Percentiles rank a stretch among this genome's conserved stretches.
These are phyloP conservation scores for Pichia kluyveri DNA, from an alignment of 805 yeast genomes.

Conservation along the genomic window DNA sequence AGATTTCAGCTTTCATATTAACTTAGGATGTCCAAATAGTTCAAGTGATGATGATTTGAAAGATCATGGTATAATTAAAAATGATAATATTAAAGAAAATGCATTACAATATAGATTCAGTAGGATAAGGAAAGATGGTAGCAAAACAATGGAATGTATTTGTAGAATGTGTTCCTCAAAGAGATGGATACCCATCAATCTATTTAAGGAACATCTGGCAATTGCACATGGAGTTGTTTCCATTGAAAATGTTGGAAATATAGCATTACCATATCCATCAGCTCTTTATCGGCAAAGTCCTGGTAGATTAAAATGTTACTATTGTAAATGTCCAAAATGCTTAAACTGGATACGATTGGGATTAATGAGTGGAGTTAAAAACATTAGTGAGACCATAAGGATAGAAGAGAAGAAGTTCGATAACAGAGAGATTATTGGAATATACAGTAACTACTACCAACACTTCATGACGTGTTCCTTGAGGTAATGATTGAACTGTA, in stretches of 20 bases:
- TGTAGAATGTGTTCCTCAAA: constrained; percentile 18
- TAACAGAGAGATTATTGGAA: constrained; percentile 8
- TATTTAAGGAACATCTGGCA: constrained; percentile 14
- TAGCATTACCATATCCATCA: constrained; percentile 14
- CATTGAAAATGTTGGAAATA: background rate
- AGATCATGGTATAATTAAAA: constrained; percentile 1
- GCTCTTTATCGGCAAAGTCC: constrained; percentile 12
- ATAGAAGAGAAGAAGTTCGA: background rate
- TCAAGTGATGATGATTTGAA: constrained; percentile 7
- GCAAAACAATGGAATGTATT: constrained; percentile 1
- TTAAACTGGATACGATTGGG: constrained; percentile 17
- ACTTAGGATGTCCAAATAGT: constrained; percentile 14
- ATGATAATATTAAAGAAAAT: constrained; percentile 3
- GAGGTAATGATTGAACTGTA: no score
- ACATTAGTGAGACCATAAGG: background rate
- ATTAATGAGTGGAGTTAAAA: constrained; percentile 4
- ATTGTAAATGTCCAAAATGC: constrained; percentile 19
- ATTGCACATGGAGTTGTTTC: constrained; percentile 19
- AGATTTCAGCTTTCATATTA: background rate
- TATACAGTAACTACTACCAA: constrained; percentile 17
- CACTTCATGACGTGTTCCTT: constrained; percentile 15
- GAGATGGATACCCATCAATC: constrained; percentile 12
- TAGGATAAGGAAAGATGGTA: background rate
- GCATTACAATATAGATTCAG: constrained; percentile 10
- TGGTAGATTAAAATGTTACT: constrained; percentile 14